phyloP scores from a whole-genome alignment of 2,329 filamentous ascomycete genomes.

The Trichoderma citrinoviride region DNA sequence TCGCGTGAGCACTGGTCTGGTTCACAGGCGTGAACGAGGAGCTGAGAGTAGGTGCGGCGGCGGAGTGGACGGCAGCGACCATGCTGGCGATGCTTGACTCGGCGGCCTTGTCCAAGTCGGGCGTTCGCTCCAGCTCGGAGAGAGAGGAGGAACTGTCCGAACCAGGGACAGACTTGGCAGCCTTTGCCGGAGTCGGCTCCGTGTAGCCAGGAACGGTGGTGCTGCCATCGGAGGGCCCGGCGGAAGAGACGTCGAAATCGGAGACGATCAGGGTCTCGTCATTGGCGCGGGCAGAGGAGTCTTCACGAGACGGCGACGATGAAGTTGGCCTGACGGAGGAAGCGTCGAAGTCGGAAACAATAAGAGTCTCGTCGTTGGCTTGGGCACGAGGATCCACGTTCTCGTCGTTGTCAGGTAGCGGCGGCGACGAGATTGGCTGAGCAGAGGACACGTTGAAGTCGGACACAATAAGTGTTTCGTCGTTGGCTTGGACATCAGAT shows the following conservation, averaged over 20 bases:
- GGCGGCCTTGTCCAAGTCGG: neutral
- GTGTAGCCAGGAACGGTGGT: neutral
- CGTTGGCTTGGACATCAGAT: neutral
- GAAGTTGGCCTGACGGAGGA: neutral
- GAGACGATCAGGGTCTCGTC: slow-evolving; percentile 21
- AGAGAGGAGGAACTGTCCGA: slow-evolving; percentile 2
- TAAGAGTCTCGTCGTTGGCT: slow-evolving; percentile 3
- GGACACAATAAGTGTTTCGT: slow-evolving; percentile 21
- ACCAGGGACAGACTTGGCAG: neutral
- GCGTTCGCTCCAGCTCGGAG: slow-evolving; percentile 17
- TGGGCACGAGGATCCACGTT: neutral
- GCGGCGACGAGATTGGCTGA: neutral
- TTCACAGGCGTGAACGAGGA: slow-evolving; percentile 33
- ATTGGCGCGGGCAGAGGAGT: neutral
- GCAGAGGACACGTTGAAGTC: neutral
- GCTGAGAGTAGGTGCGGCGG: neutral
- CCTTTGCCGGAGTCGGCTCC: neutral
- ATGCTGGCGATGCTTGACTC: neutral
- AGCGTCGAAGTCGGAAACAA: slow-evolving; percentile 14
- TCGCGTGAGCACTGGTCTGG: slow-evolving; percentile 18
- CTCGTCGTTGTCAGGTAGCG: neutral
- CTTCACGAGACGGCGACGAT: neutral
- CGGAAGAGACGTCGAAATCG: neutral
- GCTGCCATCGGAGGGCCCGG: neutral
- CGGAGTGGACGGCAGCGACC: neutral